Base-by-base conservation (phyloP, 805 yeast genomes). In the Starmerella asiatica region DNA sequence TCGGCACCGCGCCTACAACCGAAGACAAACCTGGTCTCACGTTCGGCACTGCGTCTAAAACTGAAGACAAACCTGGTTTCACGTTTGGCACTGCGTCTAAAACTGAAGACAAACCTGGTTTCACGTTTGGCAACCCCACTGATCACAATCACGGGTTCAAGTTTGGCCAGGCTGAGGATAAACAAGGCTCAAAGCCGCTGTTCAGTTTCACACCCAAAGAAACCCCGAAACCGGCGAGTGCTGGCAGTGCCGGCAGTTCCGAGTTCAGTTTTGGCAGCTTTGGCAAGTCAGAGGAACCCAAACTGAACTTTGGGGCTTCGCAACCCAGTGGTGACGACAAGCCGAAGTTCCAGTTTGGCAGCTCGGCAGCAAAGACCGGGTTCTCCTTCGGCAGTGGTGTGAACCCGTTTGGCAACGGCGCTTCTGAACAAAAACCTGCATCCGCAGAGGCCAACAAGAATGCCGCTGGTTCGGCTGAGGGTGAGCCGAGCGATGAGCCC, bases 401-500 rank as follows among this genome's bases (percentile, higher is more conserved):
- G 28, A 47, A 43, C 35, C 48, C 50, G 8, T 47, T 47, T 32
- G 44, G 45, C 7, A 14, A 29, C 29, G 24, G 17, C n/a, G 27
- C 14, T 9, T 26, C 11, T 11, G 32, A 16, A 15, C 18, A 11
- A 4, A 28, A 27, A 21, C 14, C 33, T 21, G 9, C 20, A 6
- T 7, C 14, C 12, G 5, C 26, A 4, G 31, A 33, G 16, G 39
- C 43, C 4, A 24, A 47, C 4, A 60, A 59, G 12, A 63, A 54
- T 9, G 65, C 60, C 18, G 68, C 65, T 29, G 71, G 62, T 32
- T 3, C 32, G 70, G 67, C 42, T 67, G 66, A 4, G 67, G 73
- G 67, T 1, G 65, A 73, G 47, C 73, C 68, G 47, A 55, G 53
- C 38, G 48, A 40, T 60, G 70, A 5, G 58, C 66, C 39, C 30